A percentile compares a stretch with the other conserved stretches of the same genome.
These are phyloP conservation scores for Xanthoconium separans DNA, from an alignment of 1,284 basidiomycete genomes.

Conservation along the genomic window DNA sequence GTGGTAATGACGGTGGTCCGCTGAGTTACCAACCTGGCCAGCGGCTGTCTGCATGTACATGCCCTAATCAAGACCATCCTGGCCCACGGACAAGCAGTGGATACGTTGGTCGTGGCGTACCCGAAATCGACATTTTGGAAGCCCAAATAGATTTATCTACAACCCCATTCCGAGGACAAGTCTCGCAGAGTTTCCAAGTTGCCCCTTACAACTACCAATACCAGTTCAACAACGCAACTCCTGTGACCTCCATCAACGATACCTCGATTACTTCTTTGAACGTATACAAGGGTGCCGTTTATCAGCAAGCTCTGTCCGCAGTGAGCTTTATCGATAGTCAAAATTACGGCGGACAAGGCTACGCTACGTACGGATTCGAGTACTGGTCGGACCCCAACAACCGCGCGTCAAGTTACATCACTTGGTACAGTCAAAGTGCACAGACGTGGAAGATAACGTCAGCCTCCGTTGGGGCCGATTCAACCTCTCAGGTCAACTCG, in stretches of 20 bases:
- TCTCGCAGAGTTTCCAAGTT: slow-evolving; percentile 77
- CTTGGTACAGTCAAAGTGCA: slow-evolving; percentile 66
- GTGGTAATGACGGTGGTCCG: slow-evolving; percentile 43
- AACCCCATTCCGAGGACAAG: slow-evolving; percentile 53
- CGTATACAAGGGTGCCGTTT: slow-evolving; percentile 71
- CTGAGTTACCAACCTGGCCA: slow-evolving; percentile 78
- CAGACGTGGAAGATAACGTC: slow-evolving; percentile 68
- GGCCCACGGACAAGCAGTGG: slow-evolving; percentile 56
- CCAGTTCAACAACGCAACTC: slow-evolving; percentile 53
- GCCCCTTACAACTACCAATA: slow-evolving; percentile 81
- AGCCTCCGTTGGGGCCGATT: slow-evolving; percentile 59
- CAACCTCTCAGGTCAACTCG: slow-evolving; percentile 48
- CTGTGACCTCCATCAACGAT: slow-evolving; percentile 57
- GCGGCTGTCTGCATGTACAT: slow-evolving; percentile 81
- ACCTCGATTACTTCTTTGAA: slow-evolving; percentile 56
- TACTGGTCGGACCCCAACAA: slow-evolving; percentile 68
- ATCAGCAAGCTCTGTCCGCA: slow-evolving; percentile 78
- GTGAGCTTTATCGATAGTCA: slow-evolving; percentile 54
- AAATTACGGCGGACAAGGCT: slow-evolving; percentile 55
- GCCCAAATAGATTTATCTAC: slow-evolving; percentile 49
- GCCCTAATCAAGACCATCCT: slow-evolving; percentile 78
- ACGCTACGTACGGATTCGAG: slow-evolving; percentile 68
- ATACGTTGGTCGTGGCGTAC: slow-evolving; percentile 77
- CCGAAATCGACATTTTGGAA: slow-evolving; percentile 87
- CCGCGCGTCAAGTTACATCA: slow-evolving; percentile 65